phyloP scores from a whole-genome alignment of 2,329 filamentous ascomycete genomes.

The Ceratocystis cubensis region DNA sequence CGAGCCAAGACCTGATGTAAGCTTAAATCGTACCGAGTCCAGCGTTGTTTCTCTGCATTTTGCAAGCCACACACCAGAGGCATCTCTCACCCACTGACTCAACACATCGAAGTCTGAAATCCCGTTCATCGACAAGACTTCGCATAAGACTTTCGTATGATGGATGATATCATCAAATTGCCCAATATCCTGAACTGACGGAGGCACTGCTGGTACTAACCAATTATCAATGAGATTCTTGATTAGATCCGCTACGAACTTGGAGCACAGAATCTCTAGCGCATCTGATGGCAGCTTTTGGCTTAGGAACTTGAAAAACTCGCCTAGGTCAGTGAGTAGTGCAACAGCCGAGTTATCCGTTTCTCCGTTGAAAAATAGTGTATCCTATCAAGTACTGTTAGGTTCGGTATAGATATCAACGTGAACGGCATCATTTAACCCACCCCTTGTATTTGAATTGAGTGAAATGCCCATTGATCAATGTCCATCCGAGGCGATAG shows the following conservation, averaged over 20 bases:
- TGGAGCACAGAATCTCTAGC: conserved; percentile 48
- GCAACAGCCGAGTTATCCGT: conserved; percentile 36
- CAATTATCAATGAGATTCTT: conserved; percentile 58
- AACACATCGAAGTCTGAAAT: conserved; percentile 54
- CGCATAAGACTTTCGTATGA: conserved; percentile 51
- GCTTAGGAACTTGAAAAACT: conserved; percentile 40
- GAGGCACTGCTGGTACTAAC: conserved; percentile 65
- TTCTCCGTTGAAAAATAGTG: conserved; percentile 33
- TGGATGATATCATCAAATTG: conserved; percentile 60
- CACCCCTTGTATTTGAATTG: conserved; percentile 34
- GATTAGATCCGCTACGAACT: conserved; percentile 58
- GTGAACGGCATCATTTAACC: conserved; percentile 21
- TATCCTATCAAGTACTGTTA: conserved; percentile 30
- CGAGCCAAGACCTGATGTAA: conserved; percentile 51
- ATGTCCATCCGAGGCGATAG: conserved; percentile 46
- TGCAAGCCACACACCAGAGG: conserved; percentile 71
- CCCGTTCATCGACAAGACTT: conserved; percentile 45
- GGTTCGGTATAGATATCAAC: background rate
- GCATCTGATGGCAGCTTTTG: conserved; percentile 42
- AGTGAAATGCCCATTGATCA: conserved; percentile 27
- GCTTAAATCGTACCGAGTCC: conserved; percentile 56
- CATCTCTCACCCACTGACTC: conserved; percentile 66
- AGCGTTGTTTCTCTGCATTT: conserved; percentile 72
- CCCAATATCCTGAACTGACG: conserved; percentile 56
- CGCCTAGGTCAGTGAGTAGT: conserved; percentile 43